Evolutionary conservation across 169 alveolate genomes (phyloP), one percentile per base, ranked within the genome.

Genomic region (Ichthyophthirius multifiliis): DNA sequence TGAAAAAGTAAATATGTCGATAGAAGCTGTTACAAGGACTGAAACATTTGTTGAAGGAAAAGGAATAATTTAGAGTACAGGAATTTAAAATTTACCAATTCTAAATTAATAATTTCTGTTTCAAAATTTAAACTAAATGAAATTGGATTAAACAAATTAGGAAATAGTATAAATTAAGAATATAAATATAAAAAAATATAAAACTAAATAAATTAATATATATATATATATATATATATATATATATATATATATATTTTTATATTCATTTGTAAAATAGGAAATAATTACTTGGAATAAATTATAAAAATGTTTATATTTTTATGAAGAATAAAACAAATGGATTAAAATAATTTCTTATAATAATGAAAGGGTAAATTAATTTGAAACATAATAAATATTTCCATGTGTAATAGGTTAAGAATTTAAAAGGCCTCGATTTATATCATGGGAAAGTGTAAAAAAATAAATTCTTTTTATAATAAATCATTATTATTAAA

Each of bases 371-470:
- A 27, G 41, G 23, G 12, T 10, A 5, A 55, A 55, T 23, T 12
- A 27, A 10, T 55, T 55, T 27, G 10, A 55, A 27, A 55, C 71
- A 27, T 34, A 27, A 27, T 55, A 20, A 27, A 55, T 55, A 10
- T 55, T 55, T 27, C 71, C 71, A 12, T 55, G 71, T 9, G 71
- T 55, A 27, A 55, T 55, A 15, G 71, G 71, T 3, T 34, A 55
- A 55, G 9, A 27, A 10, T 23, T 55, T 1, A 55, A 55, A n/a
- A 55, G 31, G 15, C 71, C 71, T 3, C 23, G 31, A 55, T 55
- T 55, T 23, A 55, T 55, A 27, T 55, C 71, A 10, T 55, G 71
- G 71, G 71, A 55, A 55, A 27, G 43, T 20, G 71, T 55, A 55
- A 55, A 41, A 9, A 41, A n/a, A n/a, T n/a, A n/a, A n/a, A n/a